Base-by-base conservation (phyloP, 345 rosid species). In the Conringia planisiliqua region DNA sequence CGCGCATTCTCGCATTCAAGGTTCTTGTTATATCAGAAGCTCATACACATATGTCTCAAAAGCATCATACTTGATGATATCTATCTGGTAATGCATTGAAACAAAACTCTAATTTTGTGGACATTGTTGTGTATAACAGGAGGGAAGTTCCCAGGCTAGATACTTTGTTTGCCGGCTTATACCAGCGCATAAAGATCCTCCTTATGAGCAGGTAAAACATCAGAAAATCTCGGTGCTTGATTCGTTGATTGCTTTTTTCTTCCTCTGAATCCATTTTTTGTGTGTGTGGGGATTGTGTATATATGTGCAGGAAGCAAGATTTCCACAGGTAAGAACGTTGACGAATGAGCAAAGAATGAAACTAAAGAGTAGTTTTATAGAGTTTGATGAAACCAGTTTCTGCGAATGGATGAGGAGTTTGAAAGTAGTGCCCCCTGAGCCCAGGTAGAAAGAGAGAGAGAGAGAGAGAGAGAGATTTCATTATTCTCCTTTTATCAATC, bases 171-270 rank as follows among this genome's bases (percentile, higher is more conserved):
- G 96, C 56, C 86, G 95, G 77, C 82, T 92, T 81, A 96, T 96
- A 75, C 95, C 99, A 12, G 98, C 97, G 39, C 98, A 92, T 84
- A 96, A 92, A 85, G 98, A 96, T 79, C 97, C 97, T 77, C 96
- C 99, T 40, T 96, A 96, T 60, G 96, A 96, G 60, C 99, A 92
- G 93, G 97, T 95, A 54, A 81, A 22, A 39, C 46, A 78, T 36
- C 3, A 7, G 6, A 9, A 32, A 0, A 4, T 5, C 9, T 30
- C 1, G 16, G 36, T 10, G 38, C 16, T 6, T 39, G 47, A 51
- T 35, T 38, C 5, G 13, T n/a, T 11, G 42, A 27, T 22, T 27
- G 2, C 24, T 20, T 20, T 20, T 18, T 8, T 47, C 48, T 24
- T 59, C 73, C 39, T 40, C 46, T 65, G 38, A 56, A 65, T 12